These are phyloP conservation scores for Heteromeles arbutifolia DNA, from an alignment of 306 rosid species.

Conservation along the genomic window DNA sequence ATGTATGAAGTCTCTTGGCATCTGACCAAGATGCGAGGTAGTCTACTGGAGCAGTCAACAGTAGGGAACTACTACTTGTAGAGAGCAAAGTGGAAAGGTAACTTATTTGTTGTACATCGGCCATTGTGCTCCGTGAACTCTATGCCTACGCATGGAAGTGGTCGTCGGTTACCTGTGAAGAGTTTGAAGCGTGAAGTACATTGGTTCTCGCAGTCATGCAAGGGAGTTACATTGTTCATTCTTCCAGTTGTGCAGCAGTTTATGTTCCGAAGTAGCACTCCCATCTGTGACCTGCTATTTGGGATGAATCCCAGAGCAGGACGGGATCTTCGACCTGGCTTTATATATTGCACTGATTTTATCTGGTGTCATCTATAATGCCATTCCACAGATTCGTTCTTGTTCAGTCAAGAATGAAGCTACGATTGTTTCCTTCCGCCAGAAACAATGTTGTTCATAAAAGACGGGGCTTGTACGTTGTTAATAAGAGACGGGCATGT, in stretches of 20 bases:
- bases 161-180: not conserved
- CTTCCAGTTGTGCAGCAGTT: not conserved
- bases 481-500: not conserved
- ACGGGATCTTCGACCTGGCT: not conserved
- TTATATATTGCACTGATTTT: not conserved
- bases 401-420: not conserved
- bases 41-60: not conserved
- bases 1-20: not conserved
- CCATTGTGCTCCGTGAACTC: not conserved
- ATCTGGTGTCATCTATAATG: not conserved
- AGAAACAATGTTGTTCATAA: not conserved
- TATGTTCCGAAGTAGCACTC: not conserved
- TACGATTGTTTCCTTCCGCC: not conserved
- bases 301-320: not conserved
- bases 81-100: not conserved
- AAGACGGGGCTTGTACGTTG: not conserved
- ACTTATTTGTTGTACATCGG: not conserved
- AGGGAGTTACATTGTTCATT: not conserved
- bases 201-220: not conserved
- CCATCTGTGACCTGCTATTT: not conserved
- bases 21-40: not conserved
- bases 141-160: not conserved
- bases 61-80: not conserved
- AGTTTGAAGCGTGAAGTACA: slow-evolving; percentile 11
- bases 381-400: not conserved